Conservation (phyloP, 2,329 filamentous ascomycete species). For the Neurospora crassa region DNA sequence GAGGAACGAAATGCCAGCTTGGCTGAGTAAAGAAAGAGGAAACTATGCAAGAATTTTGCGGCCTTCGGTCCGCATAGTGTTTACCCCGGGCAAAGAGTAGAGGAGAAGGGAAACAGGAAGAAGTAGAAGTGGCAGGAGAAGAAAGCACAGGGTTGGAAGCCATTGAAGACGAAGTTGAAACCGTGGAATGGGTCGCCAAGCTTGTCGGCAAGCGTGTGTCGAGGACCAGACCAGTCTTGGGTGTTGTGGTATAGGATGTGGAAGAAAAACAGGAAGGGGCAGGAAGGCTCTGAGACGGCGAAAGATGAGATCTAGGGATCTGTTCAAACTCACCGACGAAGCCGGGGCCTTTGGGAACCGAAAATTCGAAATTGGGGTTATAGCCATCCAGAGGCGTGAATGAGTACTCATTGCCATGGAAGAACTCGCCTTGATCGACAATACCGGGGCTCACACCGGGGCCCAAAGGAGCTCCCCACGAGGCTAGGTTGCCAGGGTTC, state of each 20-base stretch:
- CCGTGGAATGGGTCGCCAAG: constrained; percentile 17
- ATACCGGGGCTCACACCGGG: constrained; percentile 55
- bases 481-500: constrained; percentile 46
- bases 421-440: constrained; percentile 46
- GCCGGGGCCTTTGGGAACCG: constrained; percentile 34
- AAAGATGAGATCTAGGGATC: constrained; percentile 24
- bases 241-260: constrained; percentile 14
- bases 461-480: constrained; percentile 43
- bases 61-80: constrained; percentile 17
- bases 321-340: constrained; percentile 48
- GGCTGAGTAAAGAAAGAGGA: constrained; percentile 44
- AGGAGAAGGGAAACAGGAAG: constrained; percentile 25
- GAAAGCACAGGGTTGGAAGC: constrained; percentile 22
- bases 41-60: constrained; percentile 20
- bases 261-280: constrained; percentile 14
- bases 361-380: constrained; percentile 34
- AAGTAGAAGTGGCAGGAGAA: constrained; percentile 21
- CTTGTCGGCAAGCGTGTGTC: constrained; percentile 20
- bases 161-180: constrained; percentile 17
- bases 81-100: constrained; percentile 22
- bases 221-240: constrained; percentile 18
- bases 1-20: constrained; percentile 42
- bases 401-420: constrained; percentile 43
- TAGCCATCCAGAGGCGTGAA: constrained; percentile 46
- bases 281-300: constrained; percentile 10